A percentile compares a stretch with the other conserved stretches of the same genome.
Conservation (phyloP, 2,329 filamentous ascomycete genomes). For the Alternaria conjuncta region DNA sequence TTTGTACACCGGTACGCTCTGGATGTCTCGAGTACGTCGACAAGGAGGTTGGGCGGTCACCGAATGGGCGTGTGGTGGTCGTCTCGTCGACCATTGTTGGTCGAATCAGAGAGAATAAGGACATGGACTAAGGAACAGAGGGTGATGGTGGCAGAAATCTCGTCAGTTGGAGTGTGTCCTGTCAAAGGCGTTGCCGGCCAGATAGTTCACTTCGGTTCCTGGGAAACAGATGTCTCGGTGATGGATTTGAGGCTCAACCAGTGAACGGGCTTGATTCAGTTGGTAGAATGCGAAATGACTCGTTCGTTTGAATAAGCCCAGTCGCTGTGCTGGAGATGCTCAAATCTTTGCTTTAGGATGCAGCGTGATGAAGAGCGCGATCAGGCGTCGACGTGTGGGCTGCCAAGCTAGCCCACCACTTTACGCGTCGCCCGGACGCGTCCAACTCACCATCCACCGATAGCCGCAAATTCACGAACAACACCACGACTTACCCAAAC, state of each 20-base stretch:
- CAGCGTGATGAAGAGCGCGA: neutral
- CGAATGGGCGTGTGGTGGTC: neutral
- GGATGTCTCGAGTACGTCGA: neutral
- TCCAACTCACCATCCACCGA: slow-evolving; percentile 19
- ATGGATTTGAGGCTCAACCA: neutral
- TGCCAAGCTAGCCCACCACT: slow-evolving; percentile 32
- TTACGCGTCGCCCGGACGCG: slow-evolving; percentile 40
- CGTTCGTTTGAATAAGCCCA: neutral
- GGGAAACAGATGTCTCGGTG: neutral
- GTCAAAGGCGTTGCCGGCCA: neutral
- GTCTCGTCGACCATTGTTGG: neutral
- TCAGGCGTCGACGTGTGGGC: slow-evolving; percentile 4
- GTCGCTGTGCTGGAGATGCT: neutral
- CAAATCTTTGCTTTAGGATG: neutral
- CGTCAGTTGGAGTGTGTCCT: neutral
- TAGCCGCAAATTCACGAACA: slow-evolving; percentile 9
- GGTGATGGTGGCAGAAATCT: too few relatives aligned
- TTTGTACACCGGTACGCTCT: neutral
- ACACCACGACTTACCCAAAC: slow-evolving; percentile 16
- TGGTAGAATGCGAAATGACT: neutral
- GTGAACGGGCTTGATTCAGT: neutral
- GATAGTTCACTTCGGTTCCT: neutral
- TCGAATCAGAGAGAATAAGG: too few relatives aligned
- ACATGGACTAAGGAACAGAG: too few relatives aligned
- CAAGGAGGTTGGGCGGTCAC: neutral